phyloP scores from a whole-genome alignment of 2,329 filamentous ascomycete genomes.

The Karstenula rhodostoma region DNA sequence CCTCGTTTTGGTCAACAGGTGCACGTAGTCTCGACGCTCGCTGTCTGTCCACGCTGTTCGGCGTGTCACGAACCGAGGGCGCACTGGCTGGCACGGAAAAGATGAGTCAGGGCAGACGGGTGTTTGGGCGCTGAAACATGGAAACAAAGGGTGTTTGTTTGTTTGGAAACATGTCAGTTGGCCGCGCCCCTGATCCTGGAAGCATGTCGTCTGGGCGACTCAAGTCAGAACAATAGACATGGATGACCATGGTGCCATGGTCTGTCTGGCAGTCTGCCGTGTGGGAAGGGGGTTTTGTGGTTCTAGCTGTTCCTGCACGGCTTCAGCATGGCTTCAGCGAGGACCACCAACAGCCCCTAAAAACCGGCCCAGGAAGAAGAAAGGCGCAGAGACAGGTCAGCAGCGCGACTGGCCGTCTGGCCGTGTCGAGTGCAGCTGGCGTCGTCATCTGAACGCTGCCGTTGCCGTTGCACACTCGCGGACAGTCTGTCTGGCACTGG shows the following conservation, averaged over 20 bases:
- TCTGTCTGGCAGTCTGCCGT: conserved; percentile 2
- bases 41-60: conserved; percentile 15
- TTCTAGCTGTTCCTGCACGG: conserved; percentile 35
- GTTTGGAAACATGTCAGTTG: neutral
- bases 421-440: neutral
- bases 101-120: neutral
- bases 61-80: conserved; percentile 19
- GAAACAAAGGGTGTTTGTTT: conserved; percentile 15
- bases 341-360: conserved; percentile 18
- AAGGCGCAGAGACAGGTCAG: neutral
- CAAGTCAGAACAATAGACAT: too few relatives aligned
- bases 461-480: conserved; percentile 3
- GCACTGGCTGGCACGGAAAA: neutral
- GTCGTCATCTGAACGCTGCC: conserved; percentile 2
- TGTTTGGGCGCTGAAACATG: neutral
- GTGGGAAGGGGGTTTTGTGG: neutral
- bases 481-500: too few relatives aligned
- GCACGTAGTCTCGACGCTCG: conserved; percentile 4
- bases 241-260: too few relatives aligned
- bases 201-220: neutral
- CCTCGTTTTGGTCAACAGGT: neutral
- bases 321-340: too few relatives aligned
- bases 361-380: neutral
- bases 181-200: too few relatives aligned
- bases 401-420: neutral